A percentile compares a stretch with the other conserved stretches of the same genome.
phyloP scores from a whole-genome alignment of 2,329 filamentous ascomycete genomes.

The Colletotrichum salicis region DNA sequence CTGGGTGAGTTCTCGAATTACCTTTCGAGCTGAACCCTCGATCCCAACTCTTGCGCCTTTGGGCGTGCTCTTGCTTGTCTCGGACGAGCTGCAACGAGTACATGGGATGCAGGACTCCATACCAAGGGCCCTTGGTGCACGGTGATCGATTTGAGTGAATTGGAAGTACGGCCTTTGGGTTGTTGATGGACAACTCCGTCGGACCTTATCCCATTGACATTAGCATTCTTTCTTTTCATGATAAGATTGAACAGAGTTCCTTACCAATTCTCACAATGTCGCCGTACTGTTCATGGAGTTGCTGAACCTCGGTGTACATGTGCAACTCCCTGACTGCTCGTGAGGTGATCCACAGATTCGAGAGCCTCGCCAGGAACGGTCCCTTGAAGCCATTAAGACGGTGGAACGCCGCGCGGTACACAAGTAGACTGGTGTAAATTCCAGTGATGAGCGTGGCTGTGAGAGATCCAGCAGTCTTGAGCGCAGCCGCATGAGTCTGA shows the following conservation, averaged over 20 bases:
- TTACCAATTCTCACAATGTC: slow-evolving; percentile 45
- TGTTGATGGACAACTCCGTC: slow-evolving; percentile 45
- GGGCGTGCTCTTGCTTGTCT: slow-evolving; percentile 44
- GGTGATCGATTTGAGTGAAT: slow-evolving; percentile 44
- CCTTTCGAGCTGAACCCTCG: slow-evolving; percentile 45
- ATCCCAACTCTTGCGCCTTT: slow-evolving; percentile 48
- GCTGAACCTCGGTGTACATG: slow-evolving; percentile 40
- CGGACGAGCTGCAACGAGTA: slow-evolving; percentile 45
- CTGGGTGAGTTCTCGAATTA: neutral
- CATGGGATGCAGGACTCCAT: slow-evolving; percentile 44
- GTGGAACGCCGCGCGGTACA: slow-evolving; percentile 41
- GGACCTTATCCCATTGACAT: slow-evolving; percentile 39
- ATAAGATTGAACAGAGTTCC: neutral
- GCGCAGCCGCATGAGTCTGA: neutral
- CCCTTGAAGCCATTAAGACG: slow-evolving; percentile 42
- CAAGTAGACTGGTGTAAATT: slow-evolving; percentile 37
- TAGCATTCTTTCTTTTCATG: neutral
- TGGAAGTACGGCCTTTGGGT: slow-evolving; percentile 41
- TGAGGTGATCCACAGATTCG: slow-evolving; percentile 38
- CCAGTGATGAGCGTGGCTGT: slow-evolving; percentile 21
- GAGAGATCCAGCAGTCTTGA: slow-evolving; percentile 8
- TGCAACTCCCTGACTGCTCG: slow-evolving; percentile 38
- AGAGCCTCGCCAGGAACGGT: slow-evolving; percentile 41
- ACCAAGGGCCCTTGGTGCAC: slow-evolving; percentile 47
- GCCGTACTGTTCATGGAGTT: slow-evolving; percentile 43